Percentiles rank a stretch among this genome's conserved stretches.
phyloP scores from a whole-genome alignment of 164 flowering plant species.

The Nelumbo lutea region DNA sequence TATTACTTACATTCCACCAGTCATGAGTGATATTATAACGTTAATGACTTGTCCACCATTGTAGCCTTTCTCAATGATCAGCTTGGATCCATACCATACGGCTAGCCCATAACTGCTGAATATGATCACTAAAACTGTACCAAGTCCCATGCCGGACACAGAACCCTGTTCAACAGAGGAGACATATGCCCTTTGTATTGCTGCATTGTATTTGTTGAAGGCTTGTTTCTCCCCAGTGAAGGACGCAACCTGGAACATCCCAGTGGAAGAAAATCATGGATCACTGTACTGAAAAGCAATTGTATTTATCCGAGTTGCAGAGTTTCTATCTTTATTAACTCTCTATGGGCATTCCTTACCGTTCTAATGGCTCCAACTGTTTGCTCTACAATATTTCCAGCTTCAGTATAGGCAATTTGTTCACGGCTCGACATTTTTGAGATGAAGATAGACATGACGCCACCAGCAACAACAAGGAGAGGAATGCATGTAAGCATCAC shows the following conservation, averaged over 20 bases:
- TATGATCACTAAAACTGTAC: slow-evolving; percentile 21
- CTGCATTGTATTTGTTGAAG: slow-evolving; percentile 37
- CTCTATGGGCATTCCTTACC: slow-evolving; percentile 8
- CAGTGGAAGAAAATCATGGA: background rate
- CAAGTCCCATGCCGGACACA: slow-evolving; percentile 60
- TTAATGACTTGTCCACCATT: slow-evolving; percentile 58
- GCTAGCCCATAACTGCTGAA: slow-evolving; percentile 56
- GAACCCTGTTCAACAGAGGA: slow-evolving; percentile 44
- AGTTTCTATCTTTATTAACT: background rate
- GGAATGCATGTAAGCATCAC: slow-evolving; percentile 24
- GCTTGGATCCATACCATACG: slow-evolving; percentile 57
- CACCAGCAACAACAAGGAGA: slow-evolving; percentile 17
- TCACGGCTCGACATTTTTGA: slow-evolving; percentile 27
- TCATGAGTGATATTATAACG: slow-evolving; percentile 50
- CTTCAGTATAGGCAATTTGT: slow-evolving; percentile 32
- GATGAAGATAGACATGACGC: slow-evolving; percentile 15
- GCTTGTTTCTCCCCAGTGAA: slow-evolving; percentile 73
- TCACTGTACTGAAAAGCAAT: background rate
- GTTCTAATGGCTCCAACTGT: slow-evolving; percentile 33
- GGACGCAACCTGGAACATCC: slow-evolving; percentile 47
- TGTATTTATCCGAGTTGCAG: background rate
- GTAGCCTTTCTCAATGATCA: slow-evolving; percentile 55
- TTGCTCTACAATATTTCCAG: slow-evolving; percentile 32
- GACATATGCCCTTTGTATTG: slow-evolving; percentile 36
- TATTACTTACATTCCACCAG: slow-evolving; percentile 59